Base-by-base conservation (phyloP, 23 red algal species). In the Chondrus crispus region DNA sequence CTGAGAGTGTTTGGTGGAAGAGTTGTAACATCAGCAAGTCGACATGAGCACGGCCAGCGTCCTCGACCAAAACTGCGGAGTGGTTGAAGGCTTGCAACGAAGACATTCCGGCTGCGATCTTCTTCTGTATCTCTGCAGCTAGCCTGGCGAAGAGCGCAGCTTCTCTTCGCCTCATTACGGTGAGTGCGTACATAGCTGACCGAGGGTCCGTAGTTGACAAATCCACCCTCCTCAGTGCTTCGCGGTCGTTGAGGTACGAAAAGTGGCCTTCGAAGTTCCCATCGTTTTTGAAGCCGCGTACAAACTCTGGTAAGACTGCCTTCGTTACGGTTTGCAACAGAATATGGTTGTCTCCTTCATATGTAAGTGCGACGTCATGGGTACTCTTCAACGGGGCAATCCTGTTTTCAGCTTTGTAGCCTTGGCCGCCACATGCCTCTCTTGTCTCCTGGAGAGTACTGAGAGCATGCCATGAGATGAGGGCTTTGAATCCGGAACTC, bases 391-490 rank as follows among this genome's bases (percentile, higher is more conserved):
- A 74, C n/a, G 85, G 57, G 0, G 91, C 93, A 39, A 99, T 96
- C 4, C 94, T 82, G 76, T 99, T 99, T 83, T 96, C 97, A 16
- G 94, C 74, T 36, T 90, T 85, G 52, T 95, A 96, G 8, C 97
- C 97, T 71, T 94, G 88, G n/a, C 97, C 97, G 36, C 97, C 97
- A 79, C 97, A 99, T 22, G 94, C 89, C 88, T 99, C 97, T 28
- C 97, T 76, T 30, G 87, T 85, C 48, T 94, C 93, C 69, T 99
- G 97, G 41, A 99, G 85, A 2, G 92, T 93, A 14, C 79, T 71
- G 11, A 82, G 29, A 33, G 88, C 81, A 42, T 91, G 85, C 97
- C 97, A 99, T 13, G 97, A 94, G 40, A 89, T 88, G 0, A 95
- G 33, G 20, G 94, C 88, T 85, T 99, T 99, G 48, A 99, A 93